Evolutionary conservation across 345 rosid species (phyloP).

Genomic region (Lepidium didymum): DNA sequence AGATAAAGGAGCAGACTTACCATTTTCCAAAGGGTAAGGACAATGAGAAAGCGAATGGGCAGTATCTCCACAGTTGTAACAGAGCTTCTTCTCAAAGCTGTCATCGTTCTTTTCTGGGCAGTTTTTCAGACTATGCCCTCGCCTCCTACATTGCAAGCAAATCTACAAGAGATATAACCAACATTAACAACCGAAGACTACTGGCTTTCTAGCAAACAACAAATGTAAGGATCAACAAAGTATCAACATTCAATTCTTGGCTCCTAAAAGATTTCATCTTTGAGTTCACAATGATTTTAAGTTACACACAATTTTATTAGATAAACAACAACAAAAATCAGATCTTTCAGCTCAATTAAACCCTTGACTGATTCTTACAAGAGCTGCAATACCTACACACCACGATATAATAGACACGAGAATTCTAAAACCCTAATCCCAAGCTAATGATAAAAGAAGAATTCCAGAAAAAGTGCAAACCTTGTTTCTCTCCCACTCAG

Average conservation of each 20-base stretch:
- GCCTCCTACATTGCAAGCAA: slow-evolving; percentile 71
- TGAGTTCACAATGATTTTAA: not conserved
- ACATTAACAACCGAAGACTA: not conserved
- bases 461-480: slow-evolving; percentile 27
- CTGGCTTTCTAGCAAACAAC: not conserved
- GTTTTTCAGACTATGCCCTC: slow-evolving; percentile 85
- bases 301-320: not conserved
- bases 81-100: slow-evolving; percentile 46
- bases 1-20: slow-evolving; percentile 24
- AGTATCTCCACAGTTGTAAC: slow-evolving; percentile 80
- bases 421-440: not conserved
- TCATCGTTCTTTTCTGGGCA: slow-evolving; percentile 65
- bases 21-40: slow-evolving; percentile 66
- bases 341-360: not conserved
- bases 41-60: slow-evolving; percentile 84
- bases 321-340: not conserved
- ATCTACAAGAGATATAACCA: slow-evolving; percentile 41
- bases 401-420: not conserved
- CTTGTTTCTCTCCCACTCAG: slow-evolving; percentile 89
- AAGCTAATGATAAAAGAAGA: not conserved
- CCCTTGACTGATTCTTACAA: not conserved
- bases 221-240: not conserved
- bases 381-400: not conserved
- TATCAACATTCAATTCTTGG: not conserved
- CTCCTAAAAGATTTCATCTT: not conserved